phyloP scores from a whole-genome alignment of 768 basidiomycete species.

The Lentinula sp. region DNA sequence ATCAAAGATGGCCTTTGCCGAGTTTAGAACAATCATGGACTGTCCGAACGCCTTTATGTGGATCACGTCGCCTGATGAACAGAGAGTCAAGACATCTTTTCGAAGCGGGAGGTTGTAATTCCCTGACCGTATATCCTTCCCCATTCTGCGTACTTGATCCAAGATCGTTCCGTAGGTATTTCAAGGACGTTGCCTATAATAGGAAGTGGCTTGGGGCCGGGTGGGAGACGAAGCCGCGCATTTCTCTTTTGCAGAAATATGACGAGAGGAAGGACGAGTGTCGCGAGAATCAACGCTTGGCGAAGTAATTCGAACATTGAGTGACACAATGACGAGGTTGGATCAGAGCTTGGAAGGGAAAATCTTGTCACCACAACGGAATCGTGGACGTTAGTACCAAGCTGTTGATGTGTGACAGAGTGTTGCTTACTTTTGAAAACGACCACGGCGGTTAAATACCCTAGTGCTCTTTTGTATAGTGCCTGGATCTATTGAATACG shows the following conservation, averaged over 20 bases:
- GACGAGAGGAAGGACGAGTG: neutral
- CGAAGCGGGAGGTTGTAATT: neutral
- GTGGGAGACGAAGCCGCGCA: conserved; percentile 14
- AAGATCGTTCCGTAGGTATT: conserved; percentile 13
- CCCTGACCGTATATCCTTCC: conserved; percentile 13
- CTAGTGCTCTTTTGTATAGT: neutral
- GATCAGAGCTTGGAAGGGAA: no score
- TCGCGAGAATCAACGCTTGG: neutral
- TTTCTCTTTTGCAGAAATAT: neutral
- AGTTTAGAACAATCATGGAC: conserved; percentile 19
- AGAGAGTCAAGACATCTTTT: neutral
- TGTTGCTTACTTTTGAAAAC: no score
- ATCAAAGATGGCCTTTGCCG: conserved; percentile 18
- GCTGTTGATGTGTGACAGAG: neutral
- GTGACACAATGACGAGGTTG: neutral
- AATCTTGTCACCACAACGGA: neutral
- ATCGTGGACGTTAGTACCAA: neutral
- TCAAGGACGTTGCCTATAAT: conserved; percentile 19
- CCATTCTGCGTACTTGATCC: conserved; percentile 16
- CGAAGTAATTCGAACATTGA: neutral
- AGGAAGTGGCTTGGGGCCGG: conserved; percentile 18
- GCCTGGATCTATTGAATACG: neutral
- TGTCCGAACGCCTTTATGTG: neutral
- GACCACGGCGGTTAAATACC: neutral
- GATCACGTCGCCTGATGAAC: neutral